Evolutionary conservation across 352 stramenopile species (phyloP).

Genomic region (Globisporangium perplexum): DNA sequence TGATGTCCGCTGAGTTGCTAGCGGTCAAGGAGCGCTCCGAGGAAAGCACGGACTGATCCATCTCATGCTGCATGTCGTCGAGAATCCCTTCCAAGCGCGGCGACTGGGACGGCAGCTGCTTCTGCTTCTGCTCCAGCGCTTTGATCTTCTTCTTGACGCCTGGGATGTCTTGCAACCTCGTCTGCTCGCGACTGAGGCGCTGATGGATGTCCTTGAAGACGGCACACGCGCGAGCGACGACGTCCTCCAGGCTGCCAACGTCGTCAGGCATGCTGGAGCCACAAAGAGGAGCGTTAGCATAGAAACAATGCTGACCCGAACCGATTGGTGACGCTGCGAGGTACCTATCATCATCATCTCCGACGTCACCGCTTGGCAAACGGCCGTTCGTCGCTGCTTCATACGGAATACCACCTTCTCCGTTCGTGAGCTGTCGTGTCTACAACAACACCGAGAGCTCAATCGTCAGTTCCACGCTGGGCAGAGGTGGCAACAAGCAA

Average conservation of each 20-base stretch:
- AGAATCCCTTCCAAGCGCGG: background rate
- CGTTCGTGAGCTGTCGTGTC: too few relatives aligned
- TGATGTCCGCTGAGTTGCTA: too few relatives aligned
- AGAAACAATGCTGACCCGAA: too few relatives aligned
- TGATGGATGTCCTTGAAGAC: background rate
- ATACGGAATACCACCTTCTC: too few relatives aligned
- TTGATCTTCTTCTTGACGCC: background rate
- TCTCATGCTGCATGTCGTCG: too few relatives aligned
- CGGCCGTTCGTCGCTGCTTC: too few relatives aligned
- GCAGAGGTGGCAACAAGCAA: too few relatives aligned
- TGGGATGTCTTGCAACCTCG: background rate
- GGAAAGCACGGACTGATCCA: conserved; percentile 13
- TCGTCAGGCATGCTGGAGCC: background rate
- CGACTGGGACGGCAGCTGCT: background rate
- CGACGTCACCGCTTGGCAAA: too few relatives aligned
- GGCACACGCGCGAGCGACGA: background rate
- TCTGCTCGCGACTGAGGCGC: background rate
- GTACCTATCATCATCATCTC: too few relatives aligned
- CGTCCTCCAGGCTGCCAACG: background rate
- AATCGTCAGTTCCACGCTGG: too few relatives aligned
- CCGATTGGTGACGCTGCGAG: too few relatives aligned
- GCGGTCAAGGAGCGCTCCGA: conserved; percentile 8
- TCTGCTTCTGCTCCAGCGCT: background rate
- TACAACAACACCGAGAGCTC: background rate
- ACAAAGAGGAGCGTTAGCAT: too few relatives aligned